Percentiles rank a stretch among this genome's conserved stretches.
phyloP scores from a whole-genome alignment of 805 yeast genomes.

The Alloascoidea africana region DNA sequence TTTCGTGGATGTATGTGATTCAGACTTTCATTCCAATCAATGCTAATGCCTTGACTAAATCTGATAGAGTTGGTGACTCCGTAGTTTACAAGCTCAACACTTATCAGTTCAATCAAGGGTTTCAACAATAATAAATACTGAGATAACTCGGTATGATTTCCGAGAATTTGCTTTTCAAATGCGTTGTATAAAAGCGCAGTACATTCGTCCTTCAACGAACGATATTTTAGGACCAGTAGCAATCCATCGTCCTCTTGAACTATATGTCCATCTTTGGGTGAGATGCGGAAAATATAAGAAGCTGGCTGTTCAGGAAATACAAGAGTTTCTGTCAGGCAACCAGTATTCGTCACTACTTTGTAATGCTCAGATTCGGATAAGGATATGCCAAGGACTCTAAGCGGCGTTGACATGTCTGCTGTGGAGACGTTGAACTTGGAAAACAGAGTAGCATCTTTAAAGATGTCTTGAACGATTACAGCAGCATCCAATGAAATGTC shows the following conservation, averaged over 20 bases:
- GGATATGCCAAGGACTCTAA: slow-evolving; percentile 31
- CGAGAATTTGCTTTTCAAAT: slow-evolving; percentile 6
- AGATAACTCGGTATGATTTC: slow-evolving; percentile 8
- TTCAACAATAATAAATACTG: slow-evolving; percentile 15
- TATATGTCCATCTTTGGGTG: slow-evolving; percentile 11
- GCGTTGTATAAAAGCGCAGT: slow-evolving; percentile 6
- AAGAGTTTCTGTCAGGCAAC: slow-evolving; percentile 18
- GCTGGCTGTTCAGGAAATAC: slow-evolving; percentile 64
- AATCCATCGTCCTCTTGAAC: slow-evolving; percentile 20
- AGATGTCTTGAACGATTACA: slow-evolving; percentile 71
- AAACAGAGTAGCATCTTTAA: slow-evolving; percentile 37
- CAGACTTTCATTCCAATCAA: neutral
- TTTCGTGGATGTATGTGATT: neutral
- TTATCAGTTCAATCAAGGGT: slow-evolving; percentile 5
- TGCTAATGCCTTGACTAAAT: neutral
- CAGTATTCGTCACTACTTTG: slow-evolving; percentile 18
- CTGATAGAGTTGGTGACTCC: neutral
- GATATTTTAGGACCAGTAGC: slow-evolving; percentile 21
- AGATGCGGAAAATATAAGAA: slow-evolving; percentile 41
- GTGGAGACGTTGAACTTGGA: slow-evolving; percentile 61
- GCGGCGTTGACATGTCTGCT: slow-evolving; percentile 32
- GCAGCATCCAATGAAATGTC: slow-evolving; percentile 46
- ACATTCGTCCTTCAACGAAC: slow-evolving; percentile 1
- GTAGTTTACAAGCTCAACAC: slow-evolving; percentile 1
- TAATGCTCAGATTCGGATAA: slow-evolving; percentile 21